phyloP scores from a whole-genome alignment of 805 yeast genomes.

The Teunomyces pallodes region DNA sequence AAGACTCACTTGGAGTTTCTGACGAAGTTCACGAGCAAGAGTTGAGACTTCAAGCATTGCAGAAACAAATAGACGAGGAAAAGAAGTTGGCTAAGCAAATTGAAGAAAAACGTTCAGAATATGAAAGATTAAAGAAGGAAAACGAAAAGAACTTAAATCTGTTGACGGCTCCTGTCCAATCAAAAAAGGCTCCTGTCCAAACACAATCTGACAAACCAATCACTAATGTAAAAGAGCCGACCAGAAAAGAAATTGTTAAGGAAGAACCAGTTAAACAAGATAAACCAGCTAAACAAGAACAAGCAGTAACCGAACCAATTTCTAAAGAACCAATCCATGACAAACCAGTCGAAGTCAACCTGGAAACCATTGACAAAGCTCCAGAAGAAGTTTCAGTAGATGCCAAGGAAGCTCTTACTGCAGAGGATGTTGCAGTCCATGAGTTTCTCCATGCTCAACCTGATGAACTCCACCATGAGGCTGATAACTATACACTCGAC shows the following conservation, averaged over 20 bases:
- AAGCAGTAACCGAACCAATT: neutral
- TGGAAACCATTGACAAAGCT: neutral
- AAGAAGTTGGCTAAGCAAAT: conserved; percentile 35
- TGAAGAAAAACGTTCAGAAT: conserved; percentile 37
- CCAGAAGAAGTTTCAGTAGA: neutral
- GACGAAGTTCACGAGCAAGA: conserved; percentile 25
- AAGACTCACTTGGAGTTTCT: conserved; percentile 19
- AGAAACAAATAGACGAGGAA: conserved; percentile 39
- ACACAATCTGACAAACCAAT: neutral
- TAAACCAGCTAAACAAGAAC: neutral
- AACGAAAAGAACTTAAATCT: conserved; percentile 24
- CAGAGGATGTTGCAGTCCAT: neutral
- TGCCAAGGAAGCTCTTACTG: neutral
- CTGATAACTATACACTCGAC: conserved; percentile 9
- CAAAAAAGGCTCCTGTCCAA: neutral
- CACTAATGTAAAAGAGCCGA: neutral
- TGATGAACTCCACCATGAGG: conserved; percentile 3
- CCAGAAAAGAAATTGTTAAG: neutral
- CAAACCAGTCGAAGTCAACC: neutral
- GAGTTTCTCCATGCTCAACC: neutral
- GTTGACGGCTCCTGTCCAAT: neutral
- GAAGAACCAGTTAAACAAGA: neutral
- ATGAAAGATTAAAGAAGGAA: conserved; percentile 29
- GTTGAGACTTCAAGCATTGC: conserved; percentile 24
- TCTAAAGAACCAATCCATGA: neutral